Base-by-base conservation (phyloP, 2,329 filamentous ascomycete genomes). In the Venturia carpophila region DNA sequence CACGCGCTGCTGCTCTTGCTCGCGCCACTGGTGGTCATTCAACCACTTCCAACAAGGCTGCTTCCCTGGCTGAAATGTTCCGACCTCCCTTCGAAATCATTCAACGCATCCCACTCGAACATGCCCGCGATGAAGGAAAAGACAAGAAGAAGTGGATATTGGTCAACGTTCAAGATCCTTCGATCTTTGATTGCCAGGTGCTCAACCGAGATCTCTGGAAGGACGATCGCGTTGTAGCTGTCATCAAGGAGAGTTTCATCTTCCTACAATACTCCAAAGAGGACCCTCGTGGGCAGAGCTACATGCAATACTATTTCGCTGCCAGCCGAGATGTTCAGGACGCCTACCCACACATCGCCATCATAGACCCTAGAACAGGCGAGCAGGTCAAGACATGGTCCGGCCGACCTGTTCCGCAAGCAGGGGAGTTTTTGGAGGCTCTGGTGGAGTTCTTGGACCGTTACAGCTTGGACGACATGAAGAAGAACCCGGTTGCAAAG, bases 311-410 rank as follows among this genome's bases (percentile, higher is more conserved):
- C 76, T 99, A 99, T 79, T 92, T 97, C 73, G 83, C 86, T 64
- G 80, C 81, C 55, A 85, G 89, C n/a, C 34, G 41, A 3, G 91
- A 96, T 71, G 89, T 89, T 71, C 83, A 87, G n/a, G 89, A 93
- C 72, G 92, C 92, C 70, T 99, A 95, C 73, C 94, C 94, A 6
- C 92, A 99, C 73, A 94, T 97, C 66, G 91, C 92, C 56, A 96
- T 99, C 68, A 86, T 99, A 67, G 94, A 99, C 71, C 94, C 94
- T 1, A 84, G 94, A 67, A 99, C 94, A 0, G 94, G 94, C 67
- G 94, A 99, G 77, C 92, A 97, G 75, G 90, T 99, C 74, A 99
- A 99, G 79, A 85, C 92, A 1, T 97, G 94, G 93, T 92, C 90
- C 17, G 92, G 93, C 1, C 82, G 85, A 10, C 91, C 92, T 1